Percentiles rank a stretch among this genome's conserved stretches.
Conservation (phyloP, 441 rosid species). For the Adansonia madagascariensis region DNA sequence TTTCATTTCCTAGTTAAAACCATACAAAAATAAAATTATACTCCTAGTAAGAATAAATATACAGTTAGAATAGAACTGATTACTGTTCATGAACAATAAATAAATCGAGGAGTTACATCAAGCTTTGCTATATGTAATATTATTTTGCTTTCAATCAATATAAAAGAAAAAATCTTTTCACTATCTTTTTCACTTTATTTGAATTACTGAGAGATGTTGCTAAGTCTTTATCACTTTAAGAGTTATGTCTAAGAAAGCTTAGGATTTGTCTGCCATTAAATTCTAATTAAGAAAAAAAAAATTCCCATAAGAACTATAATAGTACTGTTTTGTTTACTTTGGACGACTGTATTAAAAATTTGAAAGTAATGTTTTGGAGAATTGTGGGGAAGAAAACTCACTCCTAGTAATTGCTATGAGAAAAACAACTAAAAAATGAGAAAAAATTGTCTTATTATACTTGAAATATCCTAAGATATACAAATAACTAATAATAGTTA, state of each 20-base stretch:
- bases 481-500: neutral
- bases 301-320: too few relatives aligned
- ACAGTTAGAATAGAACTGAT: too few relatives aligned
- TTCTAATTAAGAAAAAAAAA: neutral
- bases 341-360: constrained; percentile 10
- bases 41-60: neutral
- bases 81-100: neutral
- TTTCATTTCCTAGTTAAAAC: neutral
- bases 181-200: neutral
- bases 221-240: constrained; percentile 6
- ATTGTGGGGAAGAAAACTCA: neutral
- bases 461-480: neutral
- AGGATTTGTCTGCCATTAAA: constrained; percentile 16
- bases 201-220: constrained; percentile 16
- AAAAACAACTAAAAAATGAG: neutral
- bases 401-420: neutral
- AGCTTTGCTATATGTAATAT: neutral
- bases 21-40: neutral
- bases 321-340: neutral
- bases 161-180: neutral
- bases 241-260: constrained; percentile 17
- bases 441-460: neutral
- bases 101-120: neutral
- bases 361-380: constrained; percentile 17
- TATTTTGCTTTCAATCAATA: constrained; percentile 14